Evolutionary conservation across 148 eudicot genomes (phyloP).

Genomic region (Selenicereus undatus): DNA sequence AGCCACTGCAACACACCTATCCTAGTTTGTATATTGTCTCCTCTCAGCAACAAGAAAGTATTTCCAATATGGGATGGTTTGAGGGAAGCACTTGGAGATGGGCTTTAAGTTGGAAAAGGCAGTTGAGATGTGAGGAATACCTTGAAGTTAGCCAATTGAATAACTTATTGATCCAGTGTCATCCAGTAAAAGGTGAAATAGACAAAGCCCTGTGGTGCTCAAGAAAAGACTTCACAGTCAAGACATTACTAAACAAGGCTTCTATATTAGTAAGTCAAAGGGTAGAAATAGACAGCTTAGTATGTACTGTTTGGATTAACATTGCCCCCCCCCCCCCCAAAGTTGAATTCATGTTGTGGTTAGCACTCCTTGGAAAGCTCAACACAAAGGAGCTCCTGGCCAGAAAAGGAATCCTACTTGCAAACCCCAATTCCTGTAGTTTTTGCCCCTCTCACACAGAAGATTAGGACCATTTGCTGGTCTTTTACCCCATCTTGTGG

Average conservation of each 20-base stretch:
- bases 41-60: not conserved
- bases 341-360: not conserved
- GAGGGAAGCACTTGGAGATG: no score
- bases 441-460: not conserved
- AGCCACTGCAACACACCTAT: no score
- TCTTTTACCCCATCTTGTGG: not conserved
- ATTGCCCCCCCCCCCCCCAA: not conserved
- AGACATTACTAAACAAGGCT: no score
- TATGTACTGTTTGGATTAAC: not conserved
- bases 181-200: no score
- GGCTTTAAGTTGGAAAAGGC: no score
- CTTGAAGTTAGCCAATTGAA: no score
- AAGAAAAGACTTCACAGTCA: no score
- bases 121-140: no score
- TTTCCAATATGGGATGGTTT: no score
- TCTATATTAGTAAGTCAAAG: not conserved
- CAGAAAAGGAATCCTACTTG: not conserved
- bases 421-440: not conserved
- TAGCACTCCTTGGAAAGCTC: not conserved
- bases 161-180: no score
- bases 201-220: not conserved
- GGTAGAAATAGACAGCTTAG: not conserved
- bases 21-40: no score
- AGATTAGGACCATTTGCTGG: not conserved
- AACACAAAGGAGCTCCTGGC: not conserved